Evolutionary conservation across 495 filamentous ascomycete genomes (phyloP).

Genomic region (Neurospora sp.): DNA sequence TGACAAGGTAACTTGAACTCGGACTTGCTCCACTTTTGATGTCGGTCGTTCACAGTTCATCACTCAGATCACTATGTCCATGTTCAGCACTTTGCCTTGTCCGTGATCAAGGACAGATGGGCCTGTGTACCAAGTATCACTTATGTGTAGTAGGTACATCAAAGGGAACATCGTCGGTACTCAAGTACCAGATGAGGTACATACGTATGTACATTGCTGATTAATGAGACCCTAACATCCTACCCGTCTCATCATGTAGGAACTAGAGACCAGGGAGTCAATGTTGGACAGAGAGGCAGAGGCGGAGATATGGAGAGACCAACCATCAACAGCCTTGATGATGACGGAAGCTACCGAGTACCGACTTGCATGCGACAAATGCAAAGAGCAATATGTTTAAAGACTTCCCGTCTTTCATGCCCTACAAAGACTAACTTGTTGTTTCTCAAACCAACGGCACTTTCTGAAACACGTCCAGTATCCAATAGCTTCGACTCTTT

Average conservation of each 20-base stretch:
- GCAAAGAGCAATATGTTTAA: neutral
- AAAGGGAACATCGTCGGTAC: neutral
- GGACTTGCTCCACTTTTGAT: neutral
- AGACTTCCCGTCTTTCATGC: neutral
- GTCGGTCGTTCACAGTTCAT: neutral
- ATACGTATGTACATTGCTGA: neutral
- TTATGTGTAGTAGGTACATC: neutral
- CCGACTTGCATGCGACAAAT: neutral
- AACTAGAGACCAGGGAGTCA: neutral
- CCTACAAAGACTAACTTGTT: neutral
- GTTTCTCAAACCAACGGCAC: neutral
- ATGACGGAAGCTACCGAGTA: neutral
- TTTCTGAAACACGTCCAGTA: neutral
- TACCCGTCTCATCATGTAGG: neutral
- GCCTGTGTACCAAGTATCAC: neutral
- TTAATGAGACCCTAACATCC: neutral
- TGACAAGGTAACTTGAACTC: neutral
- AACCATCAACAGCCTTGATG: neutral
- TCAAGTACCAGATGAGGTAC: neutral
- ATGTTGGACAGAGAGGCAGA: neutral
- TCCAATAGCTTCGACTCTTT: neutral
- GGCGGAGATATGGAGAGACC: neutral
- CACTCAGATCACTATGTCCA: neutral
- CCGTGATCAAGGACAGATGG: neutral
- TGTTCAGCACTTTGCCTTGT: neutral